These are phyloP conservation scores for Echium plantagineum DNA, from an alignment of 257 asterid genomes.

Conservation along the genomic window DNA sequence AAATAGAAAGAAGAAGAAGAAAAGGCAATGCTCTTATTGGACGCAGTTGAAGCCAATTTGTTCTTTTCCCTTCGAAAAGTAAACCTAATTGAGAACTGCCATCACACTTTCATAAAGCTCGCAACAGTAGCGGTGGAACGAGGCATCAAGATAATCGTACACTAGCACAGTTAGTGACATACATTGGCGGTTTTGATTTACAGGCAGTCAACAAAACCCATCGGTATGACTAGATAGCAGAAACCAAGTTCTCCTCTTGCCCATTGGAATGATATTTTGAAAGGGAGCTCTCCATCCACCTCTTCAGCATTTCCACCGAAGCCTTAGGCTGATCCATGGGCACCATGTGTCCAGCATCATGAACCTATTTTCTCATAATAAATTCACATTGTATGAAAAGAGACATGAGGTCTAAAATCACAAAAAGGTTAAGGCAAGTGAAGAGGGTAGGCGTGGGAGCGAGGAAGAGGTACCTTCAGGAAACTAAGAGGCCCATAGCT, in stretches of 20 bases:
- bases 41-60: no score
- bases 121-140: no score
- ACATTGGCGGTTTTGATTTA: neutral
- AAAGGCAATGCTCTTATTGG: no score
- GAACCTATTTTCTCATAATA: conserved; percentile 40
- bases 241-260: conserved; percentile 31
- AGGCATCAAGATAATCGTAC: no score
- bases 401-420: neutral
- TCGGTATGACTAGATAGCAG: conserved; percentile 41
- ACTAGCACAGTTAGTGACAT: no score
- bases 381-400: neutral
- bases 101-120: no score
- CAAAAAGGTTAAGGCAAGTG: neutral
- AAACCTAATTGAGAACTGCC: no score
- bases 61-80: no score
- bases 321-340: conserved; percentile 97
- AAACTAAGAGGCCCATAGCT: conserved; percentile 76
- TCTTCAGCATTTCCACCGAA: conserved; percentile 69
- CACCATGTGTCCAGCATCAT: conserved; percentile 95
- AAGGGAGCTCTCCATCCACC: conserved; percentile 73
- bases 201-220: neutral
- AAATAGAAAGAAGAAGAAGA: no score
- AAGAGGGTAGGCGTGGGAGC: neutral
- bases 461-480: conserved; percentile 53
- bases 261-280: conserved; percentile 15